Base-by-base conservation (phyloP, 805 yeast species). In the Tetrapisispora phaffii region DNA sequence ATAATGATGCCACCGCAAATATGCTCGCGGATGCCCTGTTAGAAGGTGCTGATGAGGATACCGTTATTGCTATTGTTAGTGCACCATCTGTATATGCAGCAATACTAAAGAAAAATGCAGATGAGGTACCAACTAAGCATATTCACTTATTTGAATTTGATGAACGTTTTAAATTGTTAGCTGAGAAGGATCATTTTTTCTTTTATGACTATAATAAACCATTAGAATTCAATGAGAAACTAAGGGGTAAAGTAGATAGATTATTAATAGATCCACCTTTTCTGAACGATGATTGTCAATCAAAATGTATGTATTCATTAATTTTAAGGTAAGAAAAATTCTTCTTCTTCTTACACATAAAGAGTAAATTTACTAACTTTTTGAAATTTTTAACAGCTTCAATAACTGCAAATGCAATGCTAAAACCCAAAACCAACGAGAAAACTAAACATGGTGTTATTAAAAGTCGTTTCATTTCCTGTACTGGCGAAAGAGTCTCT, bases 71-170 rank as follows among this genome's bases (percentile, higher is more conserved):
- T 41, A 74, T 88, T 44, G 85, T 84, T 1, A 79, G 89, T 66
- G 96, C 96, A 1, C 96, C 97, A 17, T 84, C 96, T 0, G 96
- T 86, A 3, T 88, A 82, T 65, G 94, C 95, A 1, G 93, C 90
- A 0, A 75, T 87, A 37, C 73, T 72, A 50, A 74, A 75, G 47
- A 70, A 75, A 42, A 76, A 77, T 4, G 61, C 62, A 8, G 63
- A 62, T 7, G 67, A 70, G 4, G 51, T 83, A 32, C 89, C 89
- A 33, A 85, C 87, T 0, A 55, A 77, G 44, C 75, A 82, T 42
- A 80, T 87, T 17, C 85, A 83, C 58, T 69, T 88, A 44, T 68
- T 88, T 46, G 97, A 89, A 60, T 84, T 58, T 58, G 96, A 89
- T 59, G 75, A 70, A 44, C 73, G 97, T 57, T 88, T 88, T 62